Evolutionary conservation across 371 early-diverging fungal species (phyloP).

Genomic region (Apophysomyces ossiformis): DNA sequence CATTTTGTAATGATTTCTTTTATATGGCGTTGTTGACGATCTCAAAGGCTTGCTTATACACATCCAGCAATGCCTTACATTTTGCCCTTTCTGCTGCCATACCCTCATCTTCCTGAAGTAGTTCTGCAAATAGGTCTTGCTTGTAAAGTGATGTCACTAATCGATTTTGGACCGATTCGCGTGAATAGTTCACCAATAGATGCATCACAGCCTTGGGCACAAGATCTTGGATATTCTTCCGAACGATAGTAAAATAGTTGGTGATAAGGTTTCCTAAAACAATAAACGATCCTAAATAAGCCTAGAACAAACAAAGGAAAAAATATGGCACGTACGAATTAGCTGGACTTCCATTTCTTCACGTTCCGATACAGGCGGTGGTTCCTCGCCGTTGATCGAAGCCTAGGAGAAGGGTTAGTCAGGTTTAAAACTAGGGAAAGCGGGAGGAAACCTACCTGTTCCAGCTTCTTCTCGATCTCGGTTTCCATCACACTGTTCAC

Average conservation of each 20-base stretch:
- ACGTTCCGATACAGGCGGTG: slow-evolving; percentile 54
- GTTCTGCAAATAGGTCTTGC: slow-evolving; percentile 72
- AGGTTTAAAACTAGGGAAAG: slow-evolving; percentile 10
- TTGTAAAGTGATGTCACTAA: slow-evolving; percentile 89
- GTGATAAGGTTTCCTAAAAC: slow-evolving; percentile 42
- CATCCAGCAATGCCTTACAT: slow-evolving; percentile 80
- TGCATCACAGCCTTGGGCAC: slow-evolving; percentile 95
- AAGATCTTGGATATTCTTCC: slow-evolving; percentile 86
- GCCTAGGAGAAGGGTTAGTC: neutral
- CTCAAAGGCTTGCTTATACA: slow-evolving; percentile 84
- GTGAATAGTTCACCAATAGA: slow-evolving; percentile 77
- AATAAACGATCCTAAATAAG: neutral
- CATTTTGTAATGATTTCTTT: slow-evolving; percentile 2
- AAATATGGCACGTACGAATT: slow-evolving; percentile 67
- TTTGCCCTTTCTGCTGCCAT: slow-evolving; percentile 81
- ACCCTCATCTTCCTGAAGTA: slow-evolving; percentile 85
- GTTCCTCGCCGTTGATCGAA: slow-evolving; percentile 24
- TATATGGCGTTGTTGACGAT: slow-evolving; percentile 78
- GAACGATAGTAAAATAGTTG: slow-evolving; percentile 38
- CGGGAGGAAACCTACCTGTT: slow-evolving; percentile 13
- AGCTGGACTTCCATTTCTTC: slow-evolving; percentile 86
- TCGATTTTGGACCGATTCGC: slow-evolving; percentile 80
- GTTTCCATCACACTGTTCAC: slow-evolving; percentile 44
- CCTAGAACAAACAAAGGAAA: neutral
- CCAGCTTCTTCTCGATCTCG: slow-evolving; percentile 47